These are phyloP conservation scores for Tylopilus plumbeoviolaceoides DNA, from an alignment of 768 basidiomycete species.

Conservation along the genomic window DNA sequence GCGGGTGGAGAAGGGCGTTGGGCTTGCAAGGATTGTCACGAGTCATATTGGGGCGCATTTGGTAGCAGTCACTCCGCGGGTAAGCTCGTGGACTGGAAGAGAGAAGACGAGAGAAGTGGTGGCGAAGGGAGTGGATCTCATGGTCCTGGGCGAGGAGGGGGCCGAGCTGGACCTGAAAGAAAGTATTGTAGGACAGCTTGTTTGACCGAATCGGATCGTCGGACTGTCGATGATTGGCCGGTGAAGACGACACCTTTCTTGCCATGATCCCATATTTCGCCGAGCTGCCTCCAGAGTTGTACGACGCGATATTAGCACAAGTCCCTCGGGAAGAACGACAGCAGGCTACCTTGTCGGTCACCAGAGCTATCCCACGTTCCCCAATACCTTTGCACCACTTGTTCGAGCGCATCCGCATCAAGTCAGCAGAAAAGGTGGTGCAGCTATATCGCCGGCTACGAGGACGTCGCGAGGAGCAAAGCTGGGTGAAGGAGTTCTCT, in stretches of 20 bases:
- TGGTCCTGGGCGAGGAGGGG: slow-evolving; percentile 34
- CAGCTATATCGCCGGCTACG: slow-evolving; percentile 56
- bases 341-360: slow-evolving; percentile 53
- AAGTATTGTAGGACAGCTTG: slow-evolving; percentile 29
- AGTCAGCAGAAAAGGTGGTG: slow-evolving; percentile 46
- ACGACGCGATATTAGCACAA: slow-evolving; percentile 51
- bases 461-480: slow-evolving; percentile 27
- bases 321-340: slow-evolving; percentile 47
- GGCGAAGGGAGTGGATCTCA: slow-evolving; percentile 43
- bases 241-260: not conserved
- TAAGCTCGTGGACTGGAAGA: slow-evolving; percentile 44
- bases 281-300: slow-evolving; percentile 63
- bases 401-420: slow-evolving; percentile 55
- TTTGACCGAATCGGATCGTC: slow-evolving; percentile 1
- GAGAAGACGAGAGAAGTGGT: slow-evolving; percentile 48
- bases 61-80: slow-evolving; percentile 46
- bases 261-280: slow-evolving; percentile 23
- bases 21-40: slow-evolving; percentile 34
- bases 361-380: slow-evolving; percentile 56
- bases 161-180: slow-evolving; percentile 23
- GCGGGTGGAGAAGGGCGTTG: slow-evolving; percentile 19
- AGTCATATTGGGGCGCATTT: slow-evolving; percentile 55
- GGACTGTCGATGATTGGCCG: not conserved
- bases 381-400: slow-evolving; percentile 54
- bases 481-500: slow-evolving; percentile 46